Evolutionary conservation across 345 rosid genomes (phyloP), one percentile per base, ranked within the genome.

Genomic region (Camelina neglecta): DNA sequence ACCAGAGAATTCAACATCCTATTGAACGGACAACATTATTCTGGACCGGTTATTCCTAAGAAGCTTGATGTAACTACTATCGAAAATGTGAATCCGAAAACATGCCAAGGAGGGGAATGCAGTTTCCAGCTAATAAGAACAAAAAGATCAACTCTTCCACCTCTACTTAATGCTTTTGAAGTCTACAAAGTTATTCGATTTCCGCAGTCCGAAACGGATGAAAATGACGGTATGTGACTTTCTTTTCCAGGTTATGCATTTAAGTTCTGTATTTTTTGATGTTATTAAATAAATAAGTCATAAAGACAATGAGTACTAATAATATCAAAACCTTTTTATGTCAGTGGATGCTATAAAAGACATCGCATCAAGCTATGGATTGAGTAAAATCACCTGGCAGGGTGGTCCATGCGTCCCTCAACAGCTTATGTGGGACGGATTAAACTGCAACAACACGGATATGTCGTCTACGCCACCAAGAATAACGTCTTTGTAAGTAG

Each of bases 81-180:
- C 4, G 3, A 2, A 0, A 75, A 44, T 7, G 0, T 0, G 3
- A 5, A 24, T 0, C 71, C 80, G 1, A 5, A 3, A 0, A 66
- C 23, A 2, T 78, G 77, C 44, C 2, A 55, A 0, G 0, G 15
- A 73, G 81, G 18, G 3, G 7, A 6, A 23, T 78, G 81, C 2
- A 44, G 1, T 33, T 39, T 78, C 1, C 74, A 65, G 59, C 59
- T 78, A 42, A 16, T 0, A n/a, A 78, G 74, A 66, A 78, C 74
- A 59, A 66, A 33, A 4, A 66, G 29, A n/a, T 78, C 81, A 59
- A 78, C 77, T 0, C 69, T 78, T 31, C 81, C 81, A n/a, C 81
- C 77, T 41, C 67, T 78, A 26, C 23, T 78, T 6, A 78, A 72
- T 29, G 81, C 73, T 42, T 4, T n/a, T 1, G 81, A 78, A 4